Percentiles rank a stretch among this genome's conserved stretches.
phyloP scores from a whole-genome alignment of 2,329 filamentous ascomycete genomes.

The Monosporascus sp. region DNA sequence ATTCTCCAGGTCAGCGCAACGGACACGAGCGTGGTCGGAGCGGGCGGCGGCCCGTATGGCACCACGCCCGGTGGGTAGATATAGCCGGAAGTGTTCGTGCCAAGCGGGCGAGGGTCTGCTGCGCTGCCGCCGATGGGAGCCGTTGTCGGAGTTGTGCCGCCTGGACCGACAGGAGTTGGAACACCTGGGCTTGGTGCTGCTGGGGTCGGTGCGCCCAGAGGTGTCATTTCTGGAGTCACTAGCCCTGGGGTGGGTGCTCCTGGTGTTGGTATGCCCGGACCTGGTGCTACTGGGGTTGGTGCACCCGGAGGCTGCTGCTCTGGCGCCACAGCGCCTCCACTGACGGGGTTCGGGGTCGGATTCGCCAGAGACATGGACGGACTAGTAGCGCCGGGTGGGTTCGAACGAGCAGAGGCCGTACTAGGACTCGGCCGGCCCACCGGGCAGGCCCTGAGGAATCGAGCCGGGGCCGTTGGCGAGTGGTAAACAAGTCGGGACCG shows the following conservation, averaged over 20 bases:
- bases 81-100: constrained; percentile 7
- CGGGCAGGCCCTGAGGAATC: background rate
- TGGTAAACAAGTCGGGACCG: constrained; percentile 4
- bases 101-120: constrained; percentile 5
- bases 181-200: background rate
- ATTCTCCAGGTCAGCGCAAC: constrained; percentile 17
- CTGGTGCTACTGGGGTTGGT: background rate
- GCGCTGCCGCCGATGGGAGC: constrained; percentile 2
- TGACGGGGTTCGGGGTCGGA: background rate
- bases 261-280: background rate
- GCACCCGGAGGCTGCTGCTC: background rate
- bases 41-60: constrained; percentile 18
- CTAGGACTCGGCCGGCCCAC: background rate
- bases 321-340: background rate
- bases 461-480: background rate
- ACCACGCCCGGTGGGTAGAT: constrained; percentile 19
- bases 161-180: background rate
- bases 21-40: constrained; percentile 18
- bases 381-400: background rate
- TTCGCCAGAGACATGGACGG: background rate
- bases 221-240: no score
- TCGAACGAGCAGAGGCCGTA: background rate
- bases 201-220: background rate
- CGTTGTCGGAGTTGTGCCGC: constrained; percentile 3
- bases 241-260: background rate